Base-by-base conservation (phyloP, 306 rosid species). In the Dalbergia cochinchinensis region DNA sequence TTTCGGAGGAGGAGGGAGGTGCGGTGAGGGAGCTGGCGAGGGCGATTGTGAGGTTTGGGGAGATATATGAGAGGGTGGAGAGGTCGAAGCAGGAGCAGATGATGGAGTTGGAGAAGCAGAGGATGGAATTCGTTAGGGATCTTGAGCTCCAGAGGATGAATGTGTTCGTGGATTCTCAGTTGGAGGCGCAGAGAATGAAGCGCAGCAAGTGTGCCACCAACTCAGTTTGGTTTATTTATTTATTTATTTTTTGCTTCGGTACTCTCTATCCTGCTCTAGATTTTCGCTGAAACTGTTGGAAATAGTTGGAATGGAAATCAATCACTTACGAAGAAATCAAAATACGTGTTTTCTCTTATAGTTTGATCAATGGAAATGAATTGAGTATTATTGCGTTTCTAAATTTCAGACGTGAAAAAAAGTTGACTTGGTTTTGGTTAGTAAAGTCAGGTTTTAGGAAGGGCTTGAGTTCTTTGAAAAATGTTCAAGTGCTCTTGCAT, bases 101-200 rank as follows among this genome's bases (percentile, higher is more conserved):
- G 78, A 53, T 84, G 78, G 91, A 88, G 71, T 48, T 88, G 77
- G 91, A 88, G 88, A 88, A 65, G 66, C 88, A 88, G 82, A 83
- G 88, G 67, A 75, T 86, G 88, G 85, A 86, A 57, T 86, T 88
- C n/a, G 47, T 82, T 7, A 84, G 79, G 80, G 90, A 88, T 7
- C 83, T 86, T 3, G 92, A 86, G 50, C 78, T 82, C 18, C 85
- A 82, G 73, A 86, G 88, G 65, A 73, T 88, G 82, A 86, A 76
- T 69, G 81, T 84, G 89, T 84, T 88, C 70, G 77, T 79, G 88
- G 85, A 88, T 51, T 71, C 85, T 45, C 90, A 86, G 16, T 63
- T 86, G 65, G 90, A 84, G 80, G 47, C 86, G 8, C 80, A 76
- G 83, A 78, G 82, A 83, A 79, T 62, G 73, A 88, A 86, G 78